A percentile compares a stretch with the other conserved stretches of the same genome.
phyloP scores from a whole-genome alignment of 805 yeast species.

The Candida endomychidarum region DNA sequence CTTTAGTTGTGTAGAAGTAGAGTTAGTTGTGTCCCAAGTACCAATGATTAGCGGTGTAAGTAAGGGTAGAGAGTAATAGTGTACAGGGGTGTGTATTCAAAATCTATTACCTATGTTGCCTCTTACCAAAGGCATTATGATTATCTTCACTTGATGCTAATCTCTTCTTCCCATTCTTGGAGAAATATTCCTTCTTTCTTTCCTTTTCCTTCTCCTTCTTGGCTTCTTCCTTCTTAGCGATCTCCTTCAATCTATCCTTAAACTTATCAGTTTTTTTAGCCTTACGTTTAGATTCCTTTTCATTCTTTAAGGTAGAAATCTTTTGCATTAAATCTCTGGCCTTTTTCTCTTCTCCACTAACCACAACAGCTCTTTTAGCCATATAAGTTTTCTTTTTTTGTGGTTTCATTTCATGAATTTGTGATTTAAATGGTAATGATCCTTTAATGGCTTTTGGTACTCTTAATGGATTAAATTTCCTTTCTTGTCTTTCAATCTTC shows the following conservation, averaged over 20 bases:
- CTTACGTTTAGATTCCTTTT: slow-evolving; percentile 75
- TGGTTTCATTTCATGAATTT: slow-evolving; percentile 84
- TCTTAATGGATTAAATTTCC: slow-evolving; percentile 82
- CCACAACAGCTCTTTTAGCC: slow-evolving; percentile 88
- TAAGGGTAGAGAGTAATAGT: not conserved
- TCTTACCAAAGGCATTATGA: slow-evolving; percentile 35
- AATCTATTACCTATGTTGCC: slow-evolving; percentile 24
- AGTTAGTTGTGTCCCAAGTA: too few species aligned
- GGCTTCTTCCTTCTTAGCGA: slow-evolving; percentile 71
- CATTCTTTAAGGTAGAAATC: slow-evolving; percentile 79
- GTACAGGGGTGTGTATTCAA: too few species aligned
- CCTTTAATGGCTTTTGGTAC: slow-evolving; percentile 80
- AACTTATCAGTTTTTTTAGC: slow-evolving; percentile 75
- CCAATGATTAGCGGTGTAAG: too few species aligned
- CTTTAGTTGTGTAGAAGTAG: too few species aligned
- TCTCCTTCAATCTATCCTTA: slow-evolving; percentile 68
- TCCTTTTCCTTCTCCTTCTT: slow-evolving; percentile 75
- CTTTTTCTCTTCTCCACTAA: slow-evolving; percentile 91
- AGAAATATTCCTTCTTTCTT: slow-evolving; percentile 84
- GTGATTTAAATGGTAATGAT: slow-evolving; percentile 88
- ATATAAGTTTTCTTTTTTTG: slow-evolving; percentile 79
- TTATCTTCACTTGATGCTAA: slow-evolving; percentile 32
- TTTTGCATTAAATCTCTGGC: slow-evolving; percentile 87
- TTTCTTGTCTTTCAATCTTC: slow-evolving; percentile 79
- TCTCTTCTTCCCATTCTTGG: slow-evolving; percentile 64